Base-by-base conservation (phyloP, 108 stramenopile species). In the Fistulifera solaris region DNA sequence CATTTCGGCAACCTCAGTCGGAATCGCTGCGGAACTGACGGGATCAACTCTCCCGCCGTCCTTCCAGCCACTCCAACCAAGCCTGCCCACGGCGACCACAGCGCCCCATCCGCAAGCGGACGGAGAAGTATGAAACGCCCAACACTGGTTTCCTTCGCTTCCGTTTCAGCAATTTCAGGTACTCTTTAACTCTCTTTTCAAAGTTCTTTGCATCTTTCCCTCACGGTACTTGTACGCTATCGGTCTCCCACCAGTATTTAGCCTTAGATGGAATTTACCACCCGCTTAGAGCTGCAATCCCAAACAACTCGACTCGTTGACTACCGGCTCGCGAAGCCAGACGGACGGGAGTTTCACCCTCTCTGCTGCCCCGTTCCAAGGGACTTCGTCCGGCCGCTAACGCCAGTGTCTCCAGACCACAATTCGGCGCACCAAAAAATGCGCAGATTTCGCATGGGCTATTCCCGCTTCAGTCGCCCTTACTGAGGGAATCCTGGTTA, bases 181-280 rank as follows among this genome's bases (percentile, higher is more conserved):
- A 88, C 87, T 94, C 80, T 83, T 94, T 94, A 83, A 94, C 93
- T 90, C 88, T 94, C 93, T 94, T 94, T 94, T 90, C 93, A 94
- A 90, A 94, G 87, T 87, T 80, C 90, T 93, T 93, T 73, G 85
- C 87, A 81, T 81, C 76, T 87, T 89, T 76, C 85, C 85, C 81
- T 91, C 89, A 86, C 89, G 81, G 89, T 92, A 87, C 85, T 93
- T 87, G 83, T 87, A 73, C 83, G 75, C 89, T 91, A 91, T 91
- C 89, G 85, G 89, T 91, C 80, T 91, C 89, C 78, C 78, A 84
- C 81, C 83, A 65, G 72, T 87, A 91, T 86, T 91, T 86, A 87
- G 89, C 85, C 76, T 91, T 86, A 85, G 87, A 93, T 93, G 85
- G 87, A 87, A 89, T 87, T 89, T 93, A 89, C 92, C 86, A 94